Conservation (phyloP, 2,329 filamentous ascomycete species). For the Myriosclerotinia duriaeana region DNA sequence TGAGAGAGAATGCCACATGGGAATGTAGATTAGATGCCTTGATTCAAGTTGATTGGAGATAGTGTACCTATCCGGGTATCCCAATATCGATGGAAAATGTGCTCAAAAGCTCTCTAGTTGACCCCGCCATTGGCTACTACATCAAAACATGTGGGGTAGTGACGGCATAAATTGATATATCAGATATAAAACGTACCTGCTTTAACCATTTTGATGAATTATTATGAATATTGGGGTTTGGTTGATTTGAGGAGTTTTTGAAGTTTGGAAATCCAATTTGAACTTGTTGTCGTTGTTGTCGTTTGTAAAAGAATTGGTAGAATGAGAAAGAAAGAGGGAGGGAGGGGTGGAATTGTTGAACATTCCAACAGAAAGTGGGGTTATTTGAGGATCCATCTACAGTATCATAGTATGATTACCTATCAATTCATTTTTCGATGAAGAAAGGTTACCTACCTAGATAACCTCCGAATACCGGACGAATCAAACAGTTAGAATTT, state of each 20-base stretch:
- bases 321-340: slow-evolving; percentile 17
- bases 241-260: slow-evolving; percentile 15
- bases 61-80: slow-evolving; percentile 50
- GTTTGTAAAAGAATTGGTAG: slow-evolving; percentile 8
- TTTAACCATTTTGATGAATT: slow-evolving; percentile 90
- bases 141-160: slow-evolving; percentile 20
- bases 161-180: slow-evolving; percentile 18
- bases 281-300: slow-evolving; percentile 19
- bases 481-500: neutral
- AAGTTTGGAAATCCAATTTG: neutral
- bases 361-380: slow-evolving; percentile 20
- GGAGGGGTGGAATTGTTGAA: neutral
- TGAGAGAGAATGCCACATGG: neutral
- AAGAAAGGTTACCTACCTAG: too few species aligned
- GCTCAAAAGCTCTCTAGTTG: slow-evolving; percentile 58
- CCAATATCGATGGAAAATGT: slow-evolving; percentile 48
- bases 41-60: slow-evolving; percentile 35
- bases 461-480: neutral
- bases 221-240: slow-evolving; percentile 34
- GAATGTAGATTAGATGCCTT: slow-evolving; percentile 38
- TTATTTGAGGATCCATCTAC: neutral
- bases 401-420: slow-evolving; percentile 4
- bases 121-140: slow-evolving; percentile 38
- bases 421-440: too few species aligned
- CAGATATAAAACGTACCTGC: slow-evolving; percentile 66